Evolutionary conservation across 306 rosid genomes (phyloP).

Genomic region (Malus asiatica): DNA sequence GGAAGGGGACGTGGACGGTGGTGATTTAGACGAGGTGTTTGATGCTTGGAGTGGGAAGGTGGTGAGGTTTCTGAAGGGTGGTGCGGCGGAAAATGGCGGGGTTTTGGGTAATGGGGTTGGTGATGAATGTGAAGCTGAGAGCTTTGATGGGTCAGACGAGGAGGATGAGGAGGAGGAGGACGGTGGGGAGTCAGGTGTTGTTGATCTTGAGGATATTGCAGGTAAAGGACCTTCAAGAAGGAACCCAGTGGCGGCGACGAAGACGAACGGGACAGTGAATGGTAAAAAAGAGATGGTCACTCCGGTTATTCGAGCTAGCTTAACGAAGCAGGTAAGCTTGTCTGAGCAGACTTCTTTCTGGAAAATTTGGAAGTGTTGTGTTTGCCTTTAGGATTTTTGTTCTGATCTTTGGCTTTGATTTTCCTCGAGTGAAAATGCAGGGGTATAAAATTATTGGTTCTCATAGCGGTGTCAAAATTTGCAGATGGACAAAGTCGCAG

Average conservation of each 20-base stretch:
- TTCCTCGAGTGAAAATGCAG: slow-evolving; percentile 37
- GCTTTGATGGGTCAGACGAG: slow-evolving; percentile 43
- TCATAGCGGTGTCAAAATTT: slow-evolving; percentile 93
- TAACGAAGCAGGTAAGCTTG: slow-evolving; percentile 68
- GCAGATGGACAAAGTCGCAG: slow-evolving; percentile 99
- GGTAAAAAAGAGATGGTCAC: slow-evolving; percentile 83
- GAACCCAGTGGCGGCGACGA: slow-evolving; percentile 26
- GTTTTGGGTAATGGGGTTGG: slow-evolving; percentile 17
- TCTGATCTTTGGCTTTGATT: not conserved
- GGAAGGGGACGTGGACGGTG: slow-evolving; percentile 74
- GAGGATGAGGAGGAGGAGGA: slow-evolving; percentile 31
- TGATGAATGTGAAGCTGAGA: slow-evolving; percentile 36
- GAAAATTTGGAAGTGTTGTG: not conserved
- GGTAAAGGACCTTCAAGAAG: slow-evolving; percentile 83
- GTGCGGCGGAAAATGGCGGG: slow-evolving; percentile 32
- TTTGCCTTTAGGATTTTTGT: not conserved
- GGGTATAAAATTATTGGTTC: slow-evolving; percentile 90
- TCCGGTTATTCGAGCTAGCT: slow-evolving; percentile 84
- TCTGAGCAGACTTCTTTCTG: not conserved
- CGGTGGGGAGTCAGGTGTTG: slow-evolving; percentile 42
- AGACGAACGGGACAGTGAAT: slow-evolving; percentile 57
- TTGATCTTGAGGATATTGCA: slow-evolving; percentile 95
- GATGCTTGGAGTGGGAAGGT: slow-evolving; percentile 62
- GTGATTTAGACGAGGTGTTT: slow-evolving; percentile 53
- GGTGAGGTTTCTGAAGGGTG: slow-evolving; percentile 43